Percentiles rank a stretch among this genome's conserved stretches.
Conservation (phyloP, 208 protist genomes). For the Trypanosomatidae sp. region DNA sequence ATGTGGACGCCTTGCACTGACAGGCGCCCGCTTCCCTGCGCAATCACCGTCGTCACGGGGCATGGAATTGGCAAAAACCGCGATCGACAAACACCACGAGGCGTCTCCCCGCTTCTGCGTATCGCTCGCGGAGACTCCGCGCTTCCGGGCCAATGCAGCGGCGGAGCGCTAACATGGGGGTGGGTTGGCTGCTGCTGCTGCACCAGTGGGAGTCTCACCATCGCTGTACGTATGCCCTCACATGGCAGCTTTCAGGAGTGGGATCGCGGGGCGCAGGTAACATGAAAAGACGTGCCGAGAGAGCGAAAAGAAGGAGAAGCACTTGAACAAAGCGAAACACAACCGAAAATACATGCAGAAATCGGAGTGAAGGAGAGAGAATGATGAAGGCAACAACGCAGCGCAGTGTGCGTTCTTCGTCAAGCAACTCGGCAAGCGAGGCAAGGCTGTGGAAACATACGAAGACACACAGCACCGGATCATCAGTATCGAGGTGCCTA, state of each 20-base stretch:
- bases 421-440: not conserved
- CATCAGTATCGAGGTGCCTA: not conserved
- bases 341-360: not conserved
- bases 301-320: slow-evolving; percentile 5
- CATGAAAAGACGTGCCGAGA: slow-evolving; percentile 2
- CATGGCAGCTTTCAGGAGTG: not conserved
- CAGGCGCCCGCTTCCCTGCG: not conserved
- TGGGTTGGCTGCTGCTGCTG: not conserved
- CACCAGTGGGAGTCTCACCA: not conserved
- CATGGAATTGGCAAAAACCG: not conserved
- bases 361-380: not conserved
- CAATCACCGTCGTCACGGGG: not conserved
- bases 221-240: not conserved
- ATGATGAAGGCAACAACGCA: not conserved
- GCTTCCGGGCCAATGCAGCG: not conserved
- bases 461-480: not conserved
- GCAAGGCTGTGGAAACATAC: not conserved
- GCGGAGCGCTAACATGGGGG: not conserved
- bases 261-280: not conserved
- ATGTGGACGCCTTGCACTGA: not conserved
- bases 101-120: not conserved
- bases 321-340: slow-evolving; percentile 9
- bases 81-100: not conserved
- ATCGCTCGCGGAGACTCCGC: not conserved
- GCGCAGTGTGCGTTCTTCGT: not conserved